Evolutionary conservation across 257 asterid genomes (phyloP), one percentile per base, ranked within the genome.

Genomic region (Nicotiana obtusifolia): DNA sequence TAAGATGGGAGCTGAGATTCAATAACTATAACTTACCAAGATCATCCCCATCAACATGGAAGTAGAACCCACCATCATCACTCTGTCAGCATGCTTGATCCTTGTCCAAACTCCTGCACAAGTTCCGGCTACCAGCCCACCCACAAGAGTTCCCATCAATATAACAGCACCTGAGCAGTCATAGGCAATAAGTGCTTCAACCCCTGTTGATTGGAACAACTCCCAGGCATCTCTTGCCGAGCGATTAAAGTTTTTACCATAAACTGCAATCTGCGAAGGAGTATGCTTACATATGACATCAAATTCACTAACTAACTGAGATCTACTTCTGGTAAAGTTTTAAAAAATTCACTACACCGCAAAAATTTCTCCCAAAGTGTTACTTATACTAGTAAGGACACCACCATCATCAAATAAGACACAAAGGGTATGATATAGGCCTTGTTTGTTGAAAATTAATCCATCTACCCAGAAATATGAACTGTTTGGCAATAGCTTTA

Each of bases 191-290:
- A 96, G 97, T 60, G 99, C 92, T 89, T 96, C 99, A 5, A 93
- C 95, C 17, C 99, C 99, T 52, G 98, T 94, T 30, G 98, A 94
- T 78, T 96, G 98, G 88, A 96, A 93, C 86, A 94, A 76, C 89
- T 96, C 99, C 99, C 99, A 96, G 0, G 99, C 99, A 82, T 96
- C 98, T 91, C 94, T 93, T 8, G 99, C 99, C 17, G 99, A 96
- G 84, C 86, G 93, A 83, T 96, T 96, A 76, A 94, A 96, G 93
- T 87, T 94, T 89, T 94, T 96, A 47, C 99, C 99, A 85, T 92
- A 89, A 31, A 96, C 95, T 20, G 97, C 98, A 83, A 96, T 96
- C 99, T 96, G 89, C 68, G 77, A 41, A 44, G 66, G 57, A 85
- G 33, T 8, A 59, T 69, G n/a, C 61, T 61, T 59, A 28, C 31